Evolutionary conservation across 345 rosid genomes (phyloP).

Genomic region (Streptanthus diversifolius): DNA sequence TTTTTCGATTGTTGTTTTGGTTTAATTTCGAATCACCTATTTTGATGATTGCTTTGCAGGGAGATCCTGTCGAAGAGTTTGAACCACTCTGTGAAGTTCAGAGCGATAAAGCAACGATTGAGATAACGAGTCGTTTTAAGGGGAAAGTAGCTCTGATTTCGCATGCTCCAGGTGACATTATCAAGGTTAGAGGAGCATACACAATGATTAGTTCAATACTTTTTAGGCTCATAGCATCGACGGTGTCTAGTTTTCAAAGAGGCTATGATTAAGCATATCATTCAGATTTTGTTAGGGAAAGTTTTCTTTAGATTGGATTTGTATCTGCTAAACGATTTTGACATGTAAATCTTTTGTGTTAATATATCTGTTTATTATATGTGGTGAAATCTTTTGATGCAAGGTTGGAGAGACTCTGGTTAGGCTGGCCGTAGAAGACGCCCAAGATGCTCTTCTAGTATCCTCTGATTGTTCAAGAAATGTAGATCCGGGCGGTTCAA

Average conservation of each 20-base stretch:
- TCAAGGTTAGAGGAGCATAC: slow-evolving; percentile 54
- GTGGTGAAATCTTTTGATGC: not conserved
- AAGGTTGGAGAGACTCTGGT: slow-evolving; percentile 95
- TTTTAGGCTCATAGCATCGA: not conserved
- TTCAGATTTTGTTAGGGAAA: not conserved
- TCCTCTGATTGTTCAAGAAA: slow-evolving; percentile 23
- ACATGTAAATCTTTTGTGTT: not conserved
- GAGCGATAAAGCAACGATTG: slow-evolving; percentile 95
- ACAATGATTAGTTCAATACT: not conserved
- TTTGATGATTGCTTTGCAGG: slow-evolving; percentile 45
- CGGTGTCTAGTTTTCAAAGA: not conserved
- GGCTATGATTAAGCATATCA: not conserved
- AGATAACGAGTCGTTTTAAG: slow-evolving; percentile 88
- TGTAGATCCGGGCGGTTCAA: slow-evolving; percentile 22
- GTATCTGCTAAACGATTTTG: not conserved
- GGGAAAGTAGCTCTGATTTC: slow-evolving; percentile 65
- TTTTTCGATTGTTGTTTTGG: not conserved
- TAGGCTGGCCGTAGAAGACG: slow-evolving; percentile 54
- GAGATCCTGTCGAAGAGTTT: slow-evolving; percentile 81
- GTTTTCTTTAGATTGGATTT: not conserved
- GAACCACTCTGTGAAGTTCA: slow-evolving; percentile 97
- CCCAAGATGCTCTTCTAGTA: slow-evolving; percentile 30
- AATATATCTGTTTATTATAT: not conserved
- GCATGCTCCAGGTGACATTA: slow-evolving; percentile 72
- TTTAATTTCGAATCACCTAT: not conserved